Percentiles rank a stretch among this genome's conserved stretches.
Evolutionary conservation across 2,329 filamentous ascomycete genomes (phyloP).

Genomic region (Alternaria novae-zelandiae): DNA sequence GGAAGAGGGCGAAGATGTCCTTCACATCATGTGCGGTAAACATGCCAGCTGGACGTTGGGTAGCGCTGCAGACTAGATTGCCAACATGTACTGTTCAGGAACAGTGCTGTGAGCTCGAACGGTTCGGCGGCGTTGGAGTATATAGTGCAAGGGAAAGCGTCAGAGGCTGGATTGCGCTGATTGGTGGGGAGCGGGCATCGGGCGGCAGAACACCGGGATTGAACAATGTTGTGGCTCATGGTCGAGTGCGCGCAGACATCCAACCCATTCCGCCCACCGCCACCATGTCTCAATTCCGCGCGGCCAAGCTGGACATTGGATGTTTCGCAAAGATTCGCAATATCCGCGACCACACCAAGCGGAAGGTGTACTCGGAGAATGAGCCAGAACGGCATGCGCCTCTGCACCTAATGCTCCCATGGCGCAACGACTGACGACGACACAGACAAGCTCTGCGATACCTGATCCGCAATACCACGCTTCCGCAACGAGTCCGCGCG

Average conservation of each 20-base stretch:
- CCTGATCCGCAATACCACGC: conserved; percentile 89
- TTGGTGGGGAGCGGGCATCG: conserved; percentile 12
- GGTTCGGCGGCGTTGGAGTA: not conserved
- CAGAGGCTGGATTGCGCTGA: conserved; percentile 6
- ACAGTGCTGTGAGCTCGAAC: not conserved
- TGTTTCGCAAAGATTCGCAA: conserved; percentile 85
- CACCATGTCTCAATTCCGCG: conserved; percentile 73
- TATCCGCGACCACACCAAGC: conserved; percentile 95
- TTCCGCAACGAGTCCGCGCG: conserved; percentile 80
- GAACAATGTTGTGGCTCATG: conserved; percentile 12
- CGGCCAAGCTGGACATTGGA: conserved; percentile 88
- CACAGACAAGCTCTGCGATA: conserved; percentile 80
- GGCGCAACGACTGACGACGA: conserved; percentile 1
- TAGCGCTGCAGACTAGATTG: not conserved
- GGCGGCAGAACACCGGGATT: conserved; percentile 17
- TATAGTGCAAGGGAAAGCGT: not conserved
- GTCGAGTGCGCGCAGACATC: conserved; percentile 1
- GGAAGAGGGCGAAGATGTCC: conserved; percentile 33
- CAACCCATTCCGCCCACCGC: conserved; percentile 16
- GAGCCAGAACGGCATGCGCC: conserved; percentile 81
- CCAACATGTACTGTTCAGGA: not conserved
- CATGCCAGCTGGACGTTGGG: conserved; percentile 23
- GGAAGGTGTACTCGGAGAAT: conserved; percentile 84
- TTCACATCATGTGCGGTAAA: conserved; percentile 44
- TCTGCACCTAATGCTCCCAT: conserved; percentile 6